Evolutionary conservation across 768 basidiomycete genomes (phyloP).

Genomic region (Mycena galericulata): DNA sequence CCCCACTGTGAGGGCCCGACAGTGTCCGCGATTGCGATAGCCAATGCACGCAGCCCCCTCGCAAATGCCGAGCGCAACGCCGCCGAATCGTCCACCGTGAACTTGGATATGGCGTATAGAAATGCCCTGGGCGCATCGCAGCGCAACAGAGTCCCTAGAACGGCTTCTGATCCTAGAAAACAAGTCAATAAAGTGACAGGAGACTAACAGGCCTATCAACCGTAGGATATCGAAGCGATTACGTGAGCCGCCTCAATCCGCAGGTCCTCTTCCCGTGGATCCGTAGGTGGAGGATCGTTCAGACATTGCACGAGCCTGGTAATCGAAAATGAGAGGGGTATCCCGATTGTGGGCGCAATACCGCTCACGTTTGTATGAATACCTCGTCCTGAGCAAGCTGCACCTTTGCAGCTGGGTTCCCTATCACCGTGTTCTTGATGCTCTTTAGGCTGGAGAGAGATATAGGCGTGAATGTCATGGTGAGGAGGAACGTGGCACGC

Average conservation of each 20-base stretch:
- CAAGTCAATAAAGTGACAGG: neutral
- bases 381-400: constrained; percentile 65
- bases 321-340: constrained; percentile 14
- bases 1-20: constrained; percentile 81
- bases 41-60: constrained; percentile 71
- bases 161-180: constrained; percentile 67
- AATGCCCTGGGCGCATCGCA: constrained; percentile 71
- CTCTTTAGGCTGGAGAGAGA: constrained; percentile 64
- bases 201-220: constrained; percentile 46
- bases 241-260: constrained; percentile 82
- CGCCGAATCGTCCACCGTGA: constrained; percentile 51
- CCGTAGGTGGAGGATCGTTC: constrained; percentile 51
- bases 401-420: constrained; percentile 80
- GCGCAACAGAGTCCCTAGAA: constrained; percentile 67
- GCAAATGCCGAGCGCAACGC: constrained; percentile 68
- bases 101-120: constrained; percentile 68
- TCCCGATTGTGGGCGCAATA: neutral
- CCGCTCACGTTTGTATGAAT: constrained; percentile 67
- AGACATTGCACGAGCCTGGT: constrained; percentile 73
- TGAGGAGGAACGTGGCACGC: constrained; percentile 25
- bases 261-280: constrained; percentile 59
- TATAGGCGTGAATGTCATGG: constrained; percentile 30
- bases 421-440: constrained; percentile 82
- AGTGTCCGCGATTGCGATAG: constrained; percentile 71
- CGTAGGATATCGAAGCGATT: constrained; percentile 79